Evolutionary conservation across 2,329 filamentous ascomycete species (phyloP), one percentile per base, ranked within the genome.

Genomic region (Hypoxylon sp.): DNA sequence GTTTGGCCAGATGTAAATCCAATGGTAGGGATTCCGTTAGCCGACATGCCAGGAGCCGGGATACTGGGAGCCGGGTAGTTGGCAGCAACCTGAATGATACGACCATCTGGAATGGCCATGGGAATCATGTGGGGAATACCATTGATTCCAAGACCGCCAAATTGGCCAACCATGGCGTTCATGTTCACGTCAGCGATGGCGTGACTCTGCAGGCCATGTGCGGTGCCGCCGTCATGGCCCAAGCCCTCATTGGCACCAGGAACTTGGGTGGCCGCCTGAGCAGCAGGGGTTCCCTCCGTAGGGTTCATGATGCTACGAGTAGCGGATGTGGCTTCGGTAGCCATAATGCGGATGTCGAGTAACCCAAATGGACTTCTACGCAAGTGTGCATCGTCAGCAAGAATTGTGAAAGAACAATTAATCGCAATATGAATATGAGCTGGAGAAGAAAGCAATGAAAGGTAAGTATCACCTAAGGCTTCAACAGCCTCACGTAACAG

Each of bases 101-200:
- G 79, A 47, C 78, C 78, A 59, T 79, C 75, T 8, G 72, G 57
- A 16, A 74, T 75, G 27, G 73, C 65, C 68, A 77, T 76, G 57
- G 75, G 74, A 57, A 74, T 67, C 65, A 75, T 66, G 57, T 74
- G 64, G 34, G 72, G 65, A 43, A 72, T 50, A 61, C 73, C 71
- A 63, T 77, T 73, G 63, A 81, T 75, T 53, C 73, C 78, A 47
- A 78, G 74, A 48, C 74, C 74, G 43, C 76, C 71, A 51, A 81
- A 71, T 58, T 75, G 74, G 51, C 70, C 71, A 27, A 75, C 61
- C 45, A 78, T 55, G 37, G 73, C 63, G 32, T 68, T 72, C 69
- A 78, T 75, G 23, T 70, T 70, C 27, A 59, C 41, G 23, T 76
- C 75, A 32, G 68, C 52, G 45, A 70, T 37, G n/a, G 43, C 30